Conservation (phyloP, 257 asterid species). For the Echium plantagineum region DNA sequence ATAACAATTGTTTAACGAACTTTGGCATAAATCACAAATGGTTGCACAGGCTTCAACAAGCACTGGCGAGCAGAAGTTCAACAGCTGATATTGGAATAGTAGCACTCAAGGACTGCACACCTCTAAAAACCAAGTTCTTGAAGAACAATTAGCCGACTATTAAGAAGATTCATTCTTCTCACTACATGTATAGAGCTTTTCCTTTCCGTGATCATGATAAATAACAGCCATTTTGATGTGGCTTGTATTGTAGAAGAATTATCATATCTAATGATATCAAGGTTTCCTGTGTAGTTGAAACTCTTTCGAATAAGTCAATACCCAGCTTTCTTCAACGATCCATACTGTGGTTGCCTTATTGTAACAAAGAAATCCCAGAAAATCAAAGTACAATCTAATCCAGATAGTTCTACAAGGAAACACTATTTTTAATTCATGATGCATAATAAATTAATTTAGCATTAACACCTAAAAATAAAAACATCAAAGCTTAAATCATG, state of each 20-base stretch:
- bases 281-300: conserved; percentile 2
- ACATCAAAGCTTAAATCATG: not conserved
- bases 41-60: conserved; percentile 25
- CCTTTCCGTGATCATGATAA: conserved; percentile 14
- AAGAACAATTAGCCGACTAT: not conserved
- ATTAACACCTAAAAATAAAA: not conserved
- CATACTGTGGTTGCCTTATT: conserved; percentile 4
- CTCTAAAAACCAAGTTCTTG: not conserved
- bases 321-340: conserved; percentile 8
- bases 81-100: conserved; percentile 14
- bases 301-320: conserved; percentile 13
- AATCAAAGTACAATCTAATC: not conserved
- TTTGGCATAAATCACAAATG: not conserved
- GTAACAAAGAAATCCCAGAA: no score
- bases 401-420: not conserved
- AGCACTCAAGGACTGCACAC: not conserved
- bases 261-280: conserved; percentile 1
- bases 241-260: conserved; percentile 5
- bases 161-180: conserved; percentile 3
- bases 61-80: conserved; percentile 29
- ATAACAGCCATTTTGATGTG: conserved; percentile 18
- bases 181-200: conserved; percentile 21
- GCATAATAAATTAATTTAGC: not conserved
- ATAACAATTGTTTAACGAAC: not conserved
- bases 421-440: no score